Base-by-base conservation (phyloP, 129 eudicot species). In the Tagetes patula region DNA sequence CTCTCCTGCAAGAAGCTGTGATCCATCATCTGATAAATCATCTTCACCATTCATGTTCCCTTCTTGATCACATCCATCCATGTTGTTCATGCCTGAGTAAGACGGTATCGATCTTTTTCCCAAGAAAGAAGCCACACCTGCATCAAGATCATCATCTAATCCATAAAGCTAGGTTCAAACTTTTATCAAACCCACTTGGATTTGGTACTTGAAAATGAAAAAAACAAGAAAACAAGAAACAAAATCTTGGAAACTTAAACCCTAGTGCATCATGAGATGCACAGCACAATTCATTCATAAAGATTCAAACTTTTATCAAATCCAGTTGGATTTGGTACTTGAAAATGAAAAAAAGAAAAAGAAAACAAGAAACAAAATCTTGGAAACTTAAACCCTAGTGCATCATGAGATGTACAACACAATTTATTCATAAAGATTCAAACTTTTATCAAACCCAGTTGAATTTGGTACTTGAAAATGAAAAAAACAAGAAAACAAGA, bases 71-170 rank as follows among this genome's bases (percentile, higher is more conserved):
- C 78, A 72, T 32, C 82, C 91, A 52, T 83, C 83, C 12, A 81
- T 59, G 39, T 90, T 88, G 33, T 71, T 75, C 67, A 87, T 67
- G 6, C 87, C 92, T 3, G 96, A 82, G 38, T 70, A 94, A 54
- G 96, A 78, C 90, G 98, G 76, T 87, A 94, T 86, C 1, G 93
- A 85, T 74, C 96, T 95, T 83, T 91, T 90, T 58, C 94, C 94
- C 41, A 88, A 75, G 36, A 91, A 77, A 8, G 67, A 61, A 0
- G 80, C 95, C 64, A 91, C 83, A 67, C 96, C 96, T 86, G 79
- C 72, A 75, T 49, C 52, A 64, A 58, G 39, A 53, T 73, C 13
- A 46, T 54, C 27, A 39, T 56, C 13, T 55, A 34, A 33, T 20
- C 3, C 4, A 66, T 53, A 55, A 52, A 59, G 27, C 27, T 20